A percentile compares a stretch with the other conserved stretches of the same genome.
Evolutionary conservation across 164 flowering plant genomes (phyloP).

Genomic region (Sedum album): DNA sequence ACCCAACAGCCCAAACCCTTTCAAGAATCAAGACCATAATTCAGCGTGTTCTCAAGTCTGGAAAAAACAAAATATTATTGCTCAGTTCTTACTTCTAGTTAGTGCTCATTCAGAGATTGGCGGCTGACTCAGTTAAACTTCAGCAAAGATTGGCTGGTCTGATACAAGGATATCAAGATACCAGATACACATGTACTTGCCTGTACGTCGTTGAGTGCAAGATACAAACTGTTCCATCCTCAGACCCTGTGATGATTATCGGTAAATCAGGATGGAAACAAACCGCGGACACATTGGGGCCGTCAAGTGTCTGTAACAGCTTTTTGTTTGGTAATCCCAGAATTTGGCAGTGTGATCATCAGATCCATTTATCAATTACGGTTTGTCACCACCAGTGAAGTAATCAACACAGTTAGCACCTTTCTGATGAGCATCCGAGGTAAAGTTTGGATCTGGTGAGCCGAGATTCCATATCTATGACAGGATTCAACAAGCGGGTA

Average conservation of each 20-base stretch:
- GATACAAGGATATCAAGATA: background rate
- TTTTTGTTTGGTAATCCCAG: constrained; percentile 91
- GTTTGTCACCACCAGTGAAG: constrained; percentile 85
- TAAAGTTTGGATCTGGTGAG: constrained; percentile 80
- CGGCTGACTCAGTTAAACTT: background rate
- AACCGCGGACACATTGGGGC: constrained; percentile 86
- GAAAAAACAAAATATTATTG: background rate
- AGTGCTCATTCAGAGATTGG: background rate
- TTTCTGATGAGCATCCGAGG: constrained; percentile 82
- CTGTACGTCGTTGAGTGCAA: constrained; percentile 92
- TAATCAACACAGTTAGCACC: constrained; percentile 95
- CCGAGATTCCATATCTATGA: constrained; percentile 93
- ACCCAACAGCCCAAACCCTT: constrained; percentile 92
- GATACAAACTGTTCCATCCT: constrained; percentile 88
- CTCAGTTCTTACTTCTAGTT: background rate
- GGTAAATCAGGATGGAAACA: constrained; percentile 92
- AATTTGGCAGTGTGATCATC: constrained; percentile 98
- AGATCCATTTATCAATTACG: constrained; percentile 81
- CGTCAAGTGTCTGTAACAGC: constrained; percentile 88
- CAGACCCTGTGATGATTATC: constrained; percentile 85
- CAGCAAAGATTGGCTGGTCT: background rate
- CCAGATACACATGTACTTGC: constrained; percentile 18
- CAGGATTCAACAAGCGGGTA: background rate
- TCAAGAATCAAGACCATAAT: constrained; percentile 65
- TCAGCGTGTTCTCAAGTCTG: constrained; percentile 90